These are phyloP conservation scores for Geotrichum phurueaensis DNA, from an alignment of 1,139 yeast genomes.

Conservation along the genomic window DNA sequence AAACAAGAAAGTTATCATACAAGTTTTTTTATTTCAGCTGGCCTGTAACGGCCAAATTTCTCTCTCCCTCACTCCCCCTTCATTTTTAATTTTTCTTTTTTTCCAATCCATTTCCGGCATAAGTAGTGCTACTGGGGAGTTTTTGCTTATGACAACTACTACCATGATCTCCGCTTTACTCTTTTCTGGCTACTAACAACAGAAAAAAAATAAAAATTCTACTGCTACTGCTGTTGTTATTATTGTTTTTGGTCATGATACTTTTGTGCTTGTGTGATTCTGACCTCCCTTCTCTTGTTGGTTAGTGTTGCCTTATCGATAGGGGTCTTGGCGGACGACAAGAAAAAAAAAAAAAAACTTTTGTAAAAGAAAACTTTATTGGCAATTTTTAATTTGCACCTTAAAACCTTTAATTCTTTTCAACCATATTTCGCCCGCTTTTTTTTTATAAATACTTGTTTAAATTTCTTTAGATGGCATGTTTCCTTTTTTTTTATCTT, in stretches of 20 bases:
- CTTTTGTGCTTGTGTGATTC: background rate
- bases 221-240: too few relatives aligned
- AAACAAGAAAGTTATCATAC: too few relatives aligned
- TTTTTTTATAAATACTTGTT: background rate
- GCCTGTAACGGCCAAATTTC: too few relatives aligned
- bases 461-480: background rate
- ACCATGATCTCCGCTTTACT: too few relatives aligned
- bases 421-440: background rate
- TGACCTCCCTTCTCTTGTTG: background rate
- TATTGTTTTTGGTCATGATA: background rate
- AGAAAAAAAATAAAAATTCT: background rate
- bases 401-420: background rate
- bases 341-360: background rate
- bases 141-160: too few relatives aligned
- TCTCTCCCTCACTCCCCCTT: too few relatives aligned
- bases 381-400: background rate
- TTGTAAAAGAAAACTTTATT: background rate
- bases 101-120: too few relatives aligned
- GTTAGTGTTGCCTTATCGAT: conserved; percentile 1
- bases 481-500: background rate
- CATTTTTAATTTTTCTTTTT: too few relatives aligned
- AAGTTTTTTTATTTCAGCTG: too few relatives aligned
- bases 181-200: background rate
- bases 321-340: background rate
- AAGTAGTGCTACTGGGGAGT: background rate